Evolutionary conservation across 441 rosid species (phyloP).

Genomic region (Populus tomentosa): DNA sequence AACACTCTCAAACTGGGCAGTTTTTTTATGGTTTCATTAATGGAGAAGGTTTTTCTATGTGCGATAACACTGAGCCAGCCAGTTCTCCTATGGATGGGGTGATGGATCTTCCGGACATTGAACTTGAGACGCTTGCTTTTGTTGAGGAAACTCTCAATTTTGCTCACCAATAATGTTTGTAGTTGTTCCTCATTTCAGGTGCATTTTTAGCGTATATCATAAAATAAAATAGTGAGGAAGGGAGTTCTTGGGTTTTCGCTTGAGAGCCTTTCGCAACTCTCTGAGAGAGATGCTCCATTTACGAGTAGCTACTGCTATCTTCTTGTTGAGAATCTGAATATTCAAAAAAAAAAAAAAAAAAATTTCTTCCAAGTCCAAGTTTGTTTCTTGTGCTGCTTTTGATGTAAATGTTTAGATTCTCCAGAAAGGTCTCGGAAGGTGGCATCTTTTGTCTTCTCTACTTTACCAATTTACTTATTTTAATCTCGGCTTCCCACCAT

Average conservation of each 20-base stretch:
- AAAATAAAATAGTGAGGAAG: background rate
- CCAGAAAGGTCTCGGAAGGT: background rate
- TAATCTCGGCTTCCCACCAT: background rate
- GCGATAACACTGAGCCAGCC: background rate
- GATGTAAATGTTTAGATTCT: background rate
- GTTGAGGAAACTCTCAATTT: slow-evolving; percentile 29
- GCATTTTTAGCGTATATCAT: background rate
- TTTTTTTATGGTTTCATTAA: slow-evolving; percentile 1
- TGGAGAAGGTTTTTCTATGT: slow-evolving; percentile 7
- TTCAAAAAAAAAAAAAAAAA: background rate
- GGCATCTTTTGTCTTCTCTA: background rate
- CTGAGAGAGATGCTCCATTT: background rate
- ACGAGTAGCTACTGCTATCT: background rate
- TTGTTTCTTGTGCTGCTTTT: background rate
- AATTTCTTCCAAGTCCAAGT: background rate
- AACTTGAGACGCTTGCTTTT: slow-evolving; percentile 29
- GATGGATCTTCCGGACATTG: slow-evolving; percentile 23
- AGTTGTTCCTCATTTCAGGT: background rate
- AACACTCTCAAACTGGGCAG: background rate
- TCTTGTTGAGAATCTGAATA: slow-evolving; percentile 1
- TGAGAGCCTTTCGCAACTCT: slow-evolving; percentile 14
- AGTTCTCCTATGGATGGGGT: slow-evolving; percentile 4
- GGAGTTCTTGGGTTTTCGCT: slow-evolving; percentile 9
- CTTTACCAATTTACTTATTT: background rate
- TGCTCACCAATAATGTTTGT: slow-evolving; percentile 16